Base-by-base conservation (phyloP, 352 stramenopile genomes). In the Globisporangium carolinianum region DNA sequence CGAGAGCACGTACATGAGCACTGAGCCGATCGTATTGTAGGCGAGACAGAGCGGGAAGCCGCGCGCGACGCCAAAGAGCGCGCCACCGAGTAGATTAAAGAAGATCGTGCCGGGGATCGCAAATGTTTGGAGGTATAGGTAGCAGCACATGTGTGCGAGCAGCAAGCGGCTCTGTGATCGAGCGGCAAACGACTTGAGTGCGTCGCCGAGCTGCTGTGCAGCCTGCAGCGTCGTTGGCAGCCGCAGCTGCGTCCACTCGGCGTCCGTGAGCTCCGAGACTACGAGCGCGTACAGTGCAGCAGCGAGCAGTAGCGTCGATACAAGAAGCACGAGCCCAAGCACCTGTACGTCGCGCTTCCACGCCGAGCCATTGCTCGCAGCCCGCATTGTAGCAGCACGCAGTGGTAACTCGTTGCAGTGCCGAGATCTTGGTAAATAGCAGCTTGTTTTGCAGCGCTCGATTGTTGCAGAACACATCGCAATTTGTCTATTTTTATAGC, bases 1-100 rank as follows among this genome's bases (percentile, higher is more conserved):
- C 11, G 83, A 92, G 46, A 92, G 60, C 17, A 88, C 56, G 60
- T 75, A 92, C 79, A 92, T 90, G 55, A 88, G 70, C 38, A 86
- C 74, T 0, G 79, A 90, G 35, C 83, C 83, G 48, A 90, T 53
- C 12, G 83, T 92, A 61, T 92, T 92, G 73, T 90, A 92, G n/a
- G 66, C 57, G 39, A 92, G 63, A 45, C 83, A 92, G 5, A 92
- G 65, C 18, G 83, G 83, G 57, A 90, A 92, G 14, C 83, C 83
- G 18, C 76, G 49, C n/a, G 67, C 58, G 36, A 92, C 66, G 45
- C 83, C 83, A 53, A 90, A 89, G 46, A 92, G 62, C 47, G 83
- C 83, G 5, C 83, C 83, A 35, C 77, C 78, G 32, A 92, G 65
- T 15, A 92, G 58, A 49, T 92, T 92, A 62, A 92, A 85, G 56